These are phyloP conservation scores for Candida pini DNA, from an alignment of 805 yeast genomes.

Conservation along the genomic window DNA sequence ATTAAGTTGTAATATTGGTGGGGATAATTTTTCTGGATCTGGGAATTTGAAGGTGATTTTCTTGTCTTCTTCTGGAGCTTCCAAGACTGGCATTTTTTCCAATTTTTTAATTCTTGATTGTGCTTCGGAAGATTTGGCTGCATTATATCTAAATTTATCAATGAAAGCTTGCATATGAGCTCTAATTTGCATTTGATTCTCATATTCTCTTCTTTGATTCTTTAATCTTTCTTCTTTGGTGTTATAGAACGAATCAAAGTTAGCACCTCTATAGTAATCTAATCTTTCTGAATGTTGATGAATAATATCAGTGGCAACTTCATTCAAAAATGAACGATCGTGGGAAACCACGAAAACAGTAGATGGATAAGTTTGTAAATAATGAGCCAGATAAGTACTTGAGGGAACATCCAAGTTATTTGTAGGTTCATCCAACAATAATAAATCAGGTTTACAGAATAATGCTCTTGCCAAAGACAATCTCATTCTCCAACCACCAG, in stretches of 20 bases:
- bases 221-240: conserved; percentile 94
- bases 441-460: conserved; percentile 92
- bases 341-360: conserved; percentile 96
- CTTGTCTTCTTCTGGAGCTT: conserved; percentile 92
- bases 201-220: conserved; percentile 91
- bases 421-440: conserved; percentile 96
- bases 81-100: conserved; percentile 88
- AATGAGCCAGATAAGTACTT: conserved; percentile 85
- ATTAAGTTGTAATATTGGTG: conserved; percentile 87
- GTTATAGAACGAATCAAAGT: conserved; percentile 87
- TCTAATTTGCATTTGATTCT: conserved; percentile 93
- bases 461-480: conserved; percentile 95
- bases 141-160: conserved; percentile 95
- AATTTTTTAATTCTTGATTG: conserved; percentile 96
- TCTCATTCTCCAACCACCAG: conserved; percentile 99
- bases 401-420: conserved; percentile 99
- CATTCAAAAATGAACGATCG: conserved; percentile 94
- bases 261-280: conserved; percentile 91
- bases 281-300: conserved; percentile 96
- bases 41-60: conserved; percentile 85
- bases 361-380: conserved; percentile 83
- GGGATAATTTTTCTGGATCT: conserved; percentile 87
- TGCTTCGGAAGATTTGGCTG: conserved; percentile 96
- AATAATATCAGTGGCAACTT: conserved; percentile 96
- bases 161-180: conserved; percentile 90